These are phyloP conservation scores for Sclerotinia sclerotiorum DNA, from an alignment of 2,329 filamentous ascomycete species.

Conservation along the genomic window DNA sequence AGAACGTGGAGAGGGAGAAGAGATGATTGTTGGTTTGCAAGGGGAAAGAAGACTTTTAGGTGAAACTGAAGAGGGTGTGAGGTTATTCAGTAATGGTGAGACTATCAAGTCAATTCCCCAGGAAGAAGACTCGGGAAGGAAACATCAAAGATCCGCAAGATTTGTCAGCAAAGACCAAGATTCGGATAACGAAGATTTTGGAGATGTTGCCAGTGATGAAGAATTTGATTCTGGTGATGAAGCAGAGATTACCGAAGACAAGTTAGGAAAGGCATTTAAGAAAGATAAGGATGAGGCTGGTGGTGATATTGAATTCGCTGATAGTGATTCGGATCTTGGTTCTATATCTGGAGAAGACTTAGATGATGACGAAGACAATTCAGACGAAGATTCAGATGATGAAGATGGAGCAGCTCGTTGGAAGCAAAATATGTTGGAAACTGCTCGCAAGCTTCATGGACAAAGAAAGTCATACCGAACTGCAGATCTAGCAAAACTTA, in stretches of 20 bases:
- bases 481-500: constrained; percentile 77
- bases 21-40: constrained; percentile 89
- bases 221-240: constrained; percentile 51
- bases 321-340: constrained; percentile 94
- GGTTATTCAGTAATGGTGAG: constrained; percentile 79
- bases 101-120: constrained; percentile 60
- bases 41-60: constrained; percentile 79
- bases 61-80: constrained; percentile 76
- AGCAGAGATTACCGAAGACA: constrained; percentile 58
- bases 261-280: constrained; percentile 61
- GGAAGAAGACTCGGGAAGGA: constrained; percentile 61
- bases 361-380: constrained; percentile 48
- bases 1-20: constrained; percentile 89
- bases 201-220: constrained; percentile 43
- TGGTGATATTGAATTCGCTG: constrained; percentile 84
- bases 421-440: constrained; percentile 83
- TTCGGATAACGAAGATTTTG: constrained; percentile 58
- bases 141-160: constrained; percentile 57
- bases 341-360: constrained; percentile 67
- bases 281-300: constrained; percentile 48
- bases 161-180: constrained; percentile 60
- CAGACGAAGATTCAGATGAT: constrained; percentile 42
- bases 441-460: constrained; percentile 69
- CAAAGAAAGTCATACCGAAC: constrained; percentile 73
- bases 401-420: constrained; percentile 67